A percentile compares a stretch with the other conserved stretches of the same genome.
phyloP scores from a whole-genome alignment of 306 rosid genomes.

The Begonia fuchsioides region DNA sequence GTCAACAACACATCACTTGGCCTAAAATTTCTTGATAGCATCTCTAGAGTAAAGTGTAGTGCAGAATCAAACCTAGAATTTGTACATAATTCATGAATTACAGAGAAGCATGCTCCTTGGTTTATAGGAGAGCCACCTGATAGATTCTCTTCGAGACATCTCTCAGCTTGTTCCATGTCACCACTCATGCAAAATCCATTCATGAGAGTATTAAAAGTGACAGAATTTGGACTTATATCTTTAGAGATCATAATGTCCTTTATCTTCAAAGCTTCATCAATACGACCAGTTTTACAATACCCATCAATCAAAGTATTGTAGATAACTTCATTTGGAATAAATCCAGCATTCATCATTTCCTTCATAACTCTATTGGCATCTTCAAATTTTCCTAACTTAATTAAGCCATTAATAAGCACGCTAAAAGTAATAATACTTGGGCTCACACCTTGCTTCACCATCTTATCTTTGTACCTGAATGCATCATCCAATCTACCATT shows the following conservation, averaged over 20 bases:
- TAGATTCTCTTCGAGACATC: constrained; percentile 23
- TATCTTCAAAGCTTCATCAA: constrained; percentile 37
- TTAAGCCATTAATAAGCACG: constrained; percentile 44
- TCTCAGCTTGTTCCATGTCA: constrained; percentile 35
- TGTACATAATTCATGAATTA: constrained; percentile 31
- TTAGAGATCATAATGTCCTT: constrained; percentile 45
- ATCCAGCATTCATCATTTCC: constrained; percentile 38
- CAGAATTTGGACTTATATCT: constrained; percentile 44
- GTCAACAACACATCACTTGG: constrained; percentile 48
- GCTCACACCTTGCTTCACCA: constrained; percentile 27
- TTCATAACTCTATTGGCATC: constrained; percentile 27
- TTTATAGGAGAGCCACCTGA: constrained; percentile 25
- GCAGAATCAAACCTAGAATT: constrained; percentile 35
- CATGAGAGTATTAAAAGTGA: constrained; percentile 43
- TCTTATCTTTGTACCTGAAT: constrained; percentile 31
- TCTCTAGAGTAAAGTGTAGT: constrained; percentile 19
- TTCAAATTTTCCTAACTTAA: constrained; percentile 35
- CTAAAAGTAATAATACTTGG: constrained; percentile 46
- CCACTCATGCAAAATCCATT: constrained; percentile 40
- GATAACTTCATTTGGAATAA: constrained; percentile 42
- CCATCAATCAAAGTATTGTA: constrained; percentile 50
- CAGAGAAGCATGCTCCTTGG: constrained; percentile 32
- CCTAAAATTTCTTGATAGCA: constrained; percentile 37
- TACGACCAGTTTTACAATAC: constrained; percentile 41
- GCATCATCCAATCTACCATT: constrained; percentile 44